Evolutionary conservation across 2,329 filamentous ascomycete species (phyloP).

Genomic region (Penicillium carneum): DNA sequence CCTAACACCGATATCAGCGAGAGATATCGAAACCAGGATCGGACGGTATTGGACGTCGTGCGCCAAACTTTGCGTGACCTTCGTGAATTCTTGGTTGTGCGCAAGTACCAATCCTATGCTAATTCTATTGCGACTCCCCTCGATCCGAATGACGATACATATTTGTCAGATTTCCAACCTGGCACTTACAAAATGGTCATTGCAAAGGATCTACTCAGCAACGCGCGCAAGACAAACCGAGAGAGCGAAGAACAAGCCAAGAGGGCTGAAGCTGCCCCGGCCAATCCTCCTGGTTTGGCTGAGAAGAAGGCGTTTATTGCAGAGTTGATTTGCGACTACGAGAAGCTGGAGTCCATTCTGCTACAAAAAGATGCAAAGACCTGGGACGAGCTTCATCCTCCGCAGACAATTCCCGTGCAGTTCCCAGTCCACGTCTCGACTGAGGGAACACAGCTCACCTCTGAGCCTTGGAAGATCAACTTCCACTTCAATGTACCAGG

Average conservation of each 20-base stretch:
- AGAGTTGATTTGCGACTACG: conserved; percentile 60
- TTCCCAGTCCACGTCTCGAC: not conserved
- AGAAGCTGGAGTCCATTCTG: conserved; percentile 59
- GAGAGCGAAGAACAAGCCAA: conserved; percentile 44
- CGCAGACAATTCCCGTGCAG: not conserved
- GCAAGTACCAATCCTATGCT: conserved; percentile 9
- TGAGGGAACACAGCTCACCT: conserved; percentile 4
- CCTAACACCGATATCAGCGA: conserved; percentile 64
- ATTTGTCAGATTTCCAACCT: conserved; percentile 59
- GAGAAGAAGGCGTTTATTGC: conserved; percentile 66
- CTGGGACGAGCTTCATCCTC: conserved; percentile 69
- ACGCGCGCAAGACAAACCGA: conserved; percentile 49
- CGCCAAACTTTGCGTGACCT: conserved; percentile 61
- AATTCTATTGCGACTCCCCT: conserved; percentile 8
- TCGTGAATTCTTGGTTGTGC: conserved; percentile 52
- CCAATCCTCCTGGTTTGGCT: conserved; percentile 25
- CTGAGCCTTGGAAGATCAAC: conserved; percentile 54
- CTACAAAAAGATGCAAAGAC: conserved; percentile 71
- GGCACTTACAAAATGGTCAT: conserved; percentile 69
- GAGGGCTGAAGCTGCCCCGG: not conserved
- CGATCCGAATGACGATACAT: conserved; percentile 57
- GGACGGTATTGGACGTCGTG: conserved; percentile 68
- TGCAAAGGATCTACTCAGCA: conserved; percentile 50
- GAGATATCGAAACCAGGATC: conserved; percentile 36
- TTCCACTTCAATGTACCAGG: conserved; percentile 61